Conservation (phyloP, 768 basidiomycete species). For the Lentinus brumalis region DNA sequence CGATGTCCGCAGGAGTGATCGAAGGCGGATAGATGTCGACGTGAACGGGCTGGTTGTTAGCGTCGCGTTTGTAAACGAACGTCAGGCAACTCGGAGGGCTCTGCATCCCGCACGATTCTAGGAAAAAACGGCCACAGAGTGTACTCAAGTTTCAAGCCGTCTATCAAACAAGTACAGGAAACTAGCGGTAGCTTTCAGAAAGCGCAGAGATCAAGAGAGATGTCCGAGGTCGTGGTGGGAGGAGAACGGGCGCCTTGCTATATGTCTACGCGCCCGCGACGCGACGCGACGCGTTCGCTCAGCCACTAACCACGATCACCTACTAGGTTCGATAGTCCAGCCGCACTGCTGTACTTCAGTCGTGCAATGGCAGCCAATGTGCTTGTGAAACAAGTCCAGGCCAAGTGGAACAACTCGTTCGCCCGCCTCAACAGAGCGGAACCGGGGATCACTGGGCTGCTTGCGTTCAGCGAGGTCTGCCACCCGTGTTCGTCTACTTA, state of each 20-base stretch:
- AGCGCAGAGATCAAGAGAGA: too few relatives aligned
- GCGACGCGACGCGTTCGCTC: conserved; percentile 2
- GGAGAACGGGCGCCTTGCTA: too few relatives aligned
- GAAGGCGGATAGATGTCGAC: conserved; percentile 39
- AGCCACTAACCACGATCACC: neutral
- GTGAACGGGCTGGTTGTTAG: conserved; percentile 27
- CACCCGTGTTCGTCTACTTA: neutral
- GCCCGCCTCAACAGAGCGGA: conserved; percentile 30
- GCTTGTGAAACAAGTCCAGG: conserved; percentile 17
- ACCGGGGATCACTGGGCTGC: conserved; percentile 32
- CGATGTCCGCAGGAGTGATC: conserved; percentile 10
- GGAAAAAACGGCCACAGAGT: too few relatives aligned
- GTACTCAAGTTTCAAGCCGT: too few relatives aligned
- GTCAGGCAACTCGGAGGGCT: conserved; percentile 23
- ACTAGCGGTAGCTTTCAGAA: too few relatives aligned
- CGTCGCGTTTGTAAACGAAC: conserved; percentile 37
- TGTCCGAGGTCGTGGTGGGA: too few relatives aligned
- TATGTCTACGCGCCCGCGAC: neutral
- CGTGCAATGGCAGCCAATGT: neutral
- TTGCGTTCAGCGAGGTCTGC: conserved; percentile 63
- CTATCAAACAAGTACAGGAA: too few relatives aligned
- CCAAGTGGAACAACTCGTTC: conserved; percentile 34
- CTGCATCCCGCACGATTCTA: neutral
- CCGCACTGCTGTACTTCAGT: neutral
- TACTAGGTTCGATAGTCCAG: neutral